phyloP scores from a whole-genome alignment of 805 yeast genomes.

The Candida piceae region DNA sequence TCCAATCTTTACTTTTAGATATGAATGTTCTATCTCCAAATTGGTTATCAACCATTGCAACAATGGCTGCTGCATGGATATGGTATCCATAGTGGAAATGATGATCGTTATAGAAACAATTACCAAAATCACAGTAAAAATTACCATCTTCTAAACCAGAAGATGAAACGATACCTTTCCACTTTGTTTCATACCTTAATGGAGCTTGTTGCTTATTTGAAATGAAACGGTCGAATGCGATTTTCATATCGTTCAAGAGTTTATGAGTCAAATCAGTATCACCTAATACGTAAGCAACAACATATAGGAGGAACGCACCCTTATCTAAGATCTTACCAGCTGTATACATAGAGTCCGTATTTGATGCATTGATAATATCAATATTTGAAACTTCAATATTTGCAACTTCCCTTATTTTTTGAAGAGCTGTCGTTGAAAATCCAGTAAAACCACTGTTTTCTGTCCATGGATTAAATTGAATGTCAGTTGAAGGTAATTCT shows the following conservation, averaged over 20 bases:
- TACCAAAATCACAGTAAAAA: conserved; percentile 53
- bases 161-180: conserved; percentile 74
- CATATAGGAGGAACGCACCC: conserved; percentile 81
- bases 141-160: conserved; percentile 42
- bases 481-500: conserved; percentile 25
- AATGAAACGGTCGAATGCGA: conserved; percentile 66
- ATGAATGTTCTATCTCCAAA: conserved; percentile 50
- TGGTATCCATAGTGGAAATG: conserved; percentile 86
- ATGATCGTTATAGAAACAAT: conserved; percentile 77
- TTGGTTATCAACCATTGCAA: conserved; percentile 57
- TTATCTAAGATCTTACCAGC: conserved; percentile 87
- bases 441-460: conserved; percentile 35
- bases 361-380: conserved; percentile 53
- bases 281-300: conserved; percentile 58
- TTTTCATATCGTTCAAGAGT: conserved; percentile 54
- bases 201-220: conserved; percentile 67
- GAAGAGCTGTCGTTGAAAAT: conserved; percentile 32
- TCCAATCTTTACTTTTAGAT: conserved; percentile 44
- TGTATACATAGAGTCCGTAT: conserved; percentile 82
- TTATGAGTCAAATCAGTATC: conserved; percentile 47
- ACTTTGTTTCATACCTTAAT: conserved; percentile 69
- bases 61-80: conserved; percentile 76
- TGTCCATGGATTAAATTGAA: conserved; percentile 57
- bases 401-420: conserved; percentile 43
- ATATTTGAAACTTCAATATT: conserved; percentile 43